Percentiles rank a stretch among this genome's conserved stretches.
Conservation (phyloP, 2,329 filamentous ascomycete species). For the Sarocladium kiliense region DNA sequence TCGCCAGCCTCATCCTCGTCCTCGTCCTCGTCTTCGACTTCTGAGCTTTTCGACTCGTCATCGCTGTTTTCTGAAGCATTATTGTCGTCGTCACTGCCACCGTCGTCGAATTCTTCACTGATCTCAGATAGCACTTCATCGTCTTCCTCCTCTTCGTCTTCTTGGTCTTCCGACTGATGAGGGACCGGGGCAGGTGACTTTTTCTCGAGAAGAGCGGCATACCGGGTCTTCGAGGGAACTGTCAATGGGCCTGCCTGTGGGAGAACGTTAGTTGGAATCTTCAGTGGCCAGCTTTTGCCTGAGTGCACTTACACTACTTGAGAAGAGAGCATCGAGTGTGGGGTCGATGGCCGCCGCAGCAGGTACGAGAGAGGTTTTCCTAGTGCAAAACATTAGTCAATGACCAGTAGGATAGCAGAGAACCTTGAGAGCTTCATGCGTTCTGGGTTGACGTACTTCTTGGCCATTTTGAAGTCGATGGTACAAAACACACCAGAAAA, state of each 20-base stretch:
- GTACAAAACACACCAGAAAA: neutral
- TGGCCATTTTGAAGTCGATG: constrained; percentile 17
- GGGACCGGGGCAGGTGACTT: constrained; percentile 21
- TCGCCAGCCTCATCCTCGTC: constrained; percentile 25
- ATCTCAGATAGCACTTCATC: constrained; percentile 27
- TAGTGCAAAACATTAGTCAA: constrained; percentile 20
- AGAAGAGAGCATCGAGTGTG: constrained; percentile 64
- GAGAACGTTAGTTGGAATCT: neutral
- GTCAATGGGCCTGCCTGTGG: constrained; percentile 47
- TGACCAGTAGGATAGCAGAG: constrained; percentile 3
- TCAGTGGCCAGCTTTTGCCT: neutral
- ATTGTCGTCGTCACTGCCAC: constrained; percentile 18
- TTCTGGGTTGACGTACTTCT: constrained; percentile 14
- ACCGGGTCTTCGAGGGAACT: constrained; percentile 38
- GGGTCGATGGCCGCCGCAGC: constrained; percentile 60
- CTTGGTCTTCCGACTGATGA: constrained; percentile 21
- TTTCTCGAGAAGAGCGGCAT: constrained; percentile 31
- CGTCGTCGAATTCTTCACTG: constrained; percentile 17
- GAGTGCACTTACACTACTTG: constrained; percentile 58
- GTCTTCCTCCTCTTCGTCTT: constrained; percentile 17
- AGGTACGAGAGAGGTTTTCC: constrained; percentile 34
- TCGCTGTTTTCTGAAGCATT: constrained; percentile 27
- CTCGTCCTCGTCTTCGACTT: constrained; percentile 27
- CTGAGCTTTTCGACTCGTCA: constrained; percentile 27
- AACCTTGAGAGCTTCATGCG: neutral